Evolutionary conservation across 208 protist genomes (phyloP).

Genomic region (Tritrichomonas musculus): DNA sequence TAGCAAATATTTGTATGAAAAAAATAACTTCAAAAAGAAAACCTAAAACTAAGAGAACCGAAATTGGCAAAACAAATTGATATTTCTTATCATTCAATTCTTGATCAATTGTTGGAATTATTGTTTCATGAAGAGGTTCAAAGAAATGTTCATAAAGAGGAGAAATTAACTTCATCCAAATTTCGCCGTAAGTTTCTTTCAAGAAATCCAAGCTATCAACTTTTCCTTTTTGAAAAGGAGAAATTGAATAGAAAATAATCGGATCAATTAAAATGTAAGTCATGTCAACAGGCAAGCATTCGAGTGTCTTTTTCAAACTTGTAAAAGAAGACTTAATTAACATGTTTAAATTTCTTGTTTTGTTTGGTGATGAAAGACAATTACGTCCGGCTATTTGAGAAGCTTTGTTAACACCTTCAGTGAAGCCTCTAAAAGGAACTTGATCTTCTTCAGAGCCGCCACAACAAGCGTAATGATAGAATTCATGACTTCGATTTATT

Average conservation of each 20-base stretch:
- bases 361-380: too few relatives aligned
- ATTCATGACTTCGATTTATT: background rate
- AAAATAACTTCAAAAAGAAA: background rate
- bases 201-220: too few relatives aligned
- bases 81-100: background rate
- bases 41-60: background rate
- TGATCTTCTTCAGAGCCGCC: background rate
- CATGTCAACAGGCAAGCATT: too few relatives aligned
- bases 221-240: too few relatives aligned
- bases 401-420: background rate
- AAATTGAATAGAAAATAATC: too few relatives aligned
- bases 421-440: background rate
- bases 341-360: too few relatives aligned
- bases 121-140: background rate
- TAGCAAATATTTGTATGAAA: background rate
- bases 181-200: background rate
- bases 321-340: too few relatives aligned
- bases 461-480: background rate
- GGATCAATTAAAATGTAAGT: too few relatives aligned
- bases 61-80: background rate
- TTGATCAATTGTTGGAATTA: background rate
- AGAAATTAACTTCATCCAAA: background rate
- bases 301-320: too few relatives aligned
- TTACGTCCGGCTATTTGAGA: too few relatives aligned
- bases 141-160: background rate